Conservation (phyloP, 2,329 filamentous ascomycete genomes). For the Cercospora beticola region DNA sequence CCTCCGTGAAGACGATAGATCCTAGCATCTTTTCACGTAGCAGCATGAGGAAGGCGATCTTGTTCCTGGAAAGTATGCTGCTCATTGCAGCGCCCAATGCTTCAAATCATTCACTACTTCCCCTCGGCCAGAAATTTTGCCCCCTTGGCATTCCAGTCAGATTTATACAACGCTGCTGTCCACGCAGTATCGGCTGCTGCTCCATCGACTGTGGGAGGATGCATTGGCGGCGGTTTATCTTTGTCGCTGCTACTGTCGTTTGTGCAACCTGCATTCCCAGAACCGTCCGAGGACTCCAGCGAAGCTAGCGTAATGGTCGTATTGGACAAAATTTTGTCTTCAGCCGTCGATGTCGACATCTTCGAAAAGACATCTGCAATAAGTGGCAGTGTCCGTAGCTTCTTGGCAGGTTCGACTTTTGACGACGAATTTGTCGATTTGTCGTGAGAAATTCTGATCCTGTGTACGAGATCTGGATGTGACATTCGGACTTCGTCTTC, state of each 20-base stretch:
- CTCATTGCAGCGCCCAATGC: background rate
- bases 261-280: background rate
- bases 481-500: background rate
- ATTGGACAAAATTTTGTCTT: background rate
- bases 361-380: background rate
- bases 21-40: background rate
- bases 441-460: background rate
- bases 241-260: background rate
- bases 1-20: background rate
- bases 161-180: background rate
- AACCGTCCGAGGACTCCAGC: background rate
- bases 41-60: background rate
- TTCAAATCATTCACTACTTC: background rate
- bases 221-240: background rate
- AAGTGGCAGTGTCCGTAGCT: background rate
- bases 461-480: background rate
- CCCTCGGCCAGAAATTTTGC: background rate
- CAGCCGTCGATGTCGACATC: background rate
- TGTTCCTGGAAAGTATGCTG: background rate
- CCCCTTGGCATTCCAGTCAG: background rate
- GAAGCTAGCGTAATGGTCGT: background rate
- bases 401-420: background rate
- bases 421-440: background rate
- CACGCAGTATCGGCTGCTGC: conserved; percentile 1
- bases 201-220: background rate